Base-by-base conservation (phyloP, 306 rosid species). In the Amphicarpaea edgeworthii region DNA sequence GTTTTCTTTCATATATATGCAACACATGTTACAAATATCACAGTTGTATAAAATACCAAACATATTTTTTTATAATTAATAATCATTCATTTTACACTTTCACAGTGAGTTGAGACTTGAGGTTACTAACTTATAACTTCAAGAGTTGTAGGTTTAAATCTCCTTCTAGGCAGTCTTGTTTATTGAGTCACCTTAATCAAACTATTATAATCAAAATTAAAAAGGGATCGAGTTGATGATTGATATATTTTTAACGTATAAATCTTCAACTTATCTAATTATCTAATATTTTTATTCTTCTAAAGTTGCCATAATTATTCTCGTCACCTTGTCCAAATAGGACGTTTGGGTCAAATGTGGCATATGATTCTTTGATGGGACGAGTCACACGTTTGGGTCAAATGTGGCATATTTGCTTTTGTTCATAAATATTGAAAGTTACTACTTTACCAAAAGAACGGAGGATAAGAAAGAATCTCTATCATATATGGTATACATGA, bases 311-410 rank as follows among this genome's bases (percentile, higher is more conserved):
- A 3, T 30, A 30, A 30, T 30, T 8, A 3, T n/a, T 61, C 43
- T 8, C 12, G 0, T 34, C 15, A 32, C 43, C 2, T 59, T 14
- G 21, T 16, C 26, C 15, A 30, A n/a, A 28, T 28, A 57, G 9
- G 24, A 16, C 11, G 16, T 15, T 55, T 21, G 66, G 6, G 21
- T 19, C 37, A 7, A 15, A 41, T 8, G 21, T 21, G 53, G 40
- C 17, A 50, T 34, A 53, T 34, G 64, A 14, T 71, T 71, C 64
- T 62, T 62, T 54, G 26, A 28, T 50, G 40, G 9, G 67, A 32
- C 12, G 46, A 17, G 15, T 61, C 43, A 61, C 46, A 0, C 23
- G n/a, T 30, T 12, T 32, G 23, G 16, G 40, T 7, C 8, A 7
- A 19, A n/a, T n/a, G n/a, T n/a, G n/a, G n/a, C n/a, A n/a, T 42